Evolutionary conservation across 2,329 filamentous ascomycete species (phyloP).

Genomic region (Sclerotinia sclerotiorum): DNA sequence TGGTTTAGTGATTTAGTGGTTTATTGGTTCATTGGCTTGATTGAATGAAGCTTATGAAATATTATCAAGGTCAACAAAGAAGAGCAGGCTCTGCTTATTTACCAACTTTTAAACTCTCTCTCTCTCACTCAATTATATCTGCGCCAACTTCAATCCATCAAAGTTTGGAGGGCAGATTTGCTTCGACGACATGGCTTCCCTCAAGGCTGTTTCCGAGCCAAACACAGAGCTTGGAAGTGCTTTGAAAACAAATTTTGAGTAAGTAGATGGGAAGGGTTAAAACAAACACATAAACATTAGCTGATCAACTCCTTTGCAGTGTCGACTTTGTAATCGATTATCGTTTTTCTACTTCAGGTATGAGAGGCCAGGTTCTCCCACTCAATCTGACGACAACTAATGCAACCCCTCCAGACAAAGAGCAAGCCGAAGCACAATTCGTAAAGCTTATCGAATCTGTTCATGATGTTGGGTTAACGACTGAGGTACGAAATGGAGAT

Average conservation of each 20-base stretch:
- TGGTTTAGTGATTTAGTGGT: too few species aligned
- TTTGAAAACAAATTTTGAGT: constrained; percentile 46
- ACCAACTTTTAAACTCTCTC: constrained; percentile 26
- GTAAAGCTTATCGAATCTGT: constrained; percentile 74
- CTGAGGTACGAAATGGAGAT: constrained; percentile 81
- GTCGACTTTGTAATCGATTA: constrained; percentile 90
- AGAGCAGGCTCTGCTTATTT: constrained; percentile 11
- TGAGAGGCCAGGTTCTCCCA: constrained; percentile 5
- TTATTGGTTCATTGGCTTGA: too few species aligned
- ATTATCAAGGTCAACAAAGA: constrained; percentile 3
- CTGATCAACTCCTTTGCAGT: constrained; percentile 43
- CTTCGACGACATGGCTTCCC: constrained; percentile 34
- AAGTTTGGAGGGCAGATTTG: constrained; percentile 16
- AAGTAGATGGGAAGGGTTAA: constrained; percentile 26
- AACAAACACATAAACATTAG: constrained; percentile 8
- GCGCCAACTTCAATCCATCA: not conserved
- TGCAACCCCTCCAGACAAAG: constrained; percentile 53
- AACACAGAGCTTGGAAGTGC: constrained; percentile 30
- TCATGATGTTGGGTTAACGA: constrained; percentile 75
- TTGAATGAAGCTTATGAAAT: constrained; percentile 18
- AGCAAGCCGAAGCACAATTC: constrained; percentile 72
- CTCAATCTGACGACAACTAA: constrained; percentile 29
- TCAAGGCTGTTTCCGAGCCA: constrained; percentile 34
- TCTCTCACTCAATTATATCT: not conserved
- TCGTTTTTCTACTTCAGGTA: constrained; percentile 67